These are phyloP conservation scores for Fusarium redolens DNA, from an alignment of 2,329 filamentous ascomycete species.

Conservation along the genomic window DNA sequence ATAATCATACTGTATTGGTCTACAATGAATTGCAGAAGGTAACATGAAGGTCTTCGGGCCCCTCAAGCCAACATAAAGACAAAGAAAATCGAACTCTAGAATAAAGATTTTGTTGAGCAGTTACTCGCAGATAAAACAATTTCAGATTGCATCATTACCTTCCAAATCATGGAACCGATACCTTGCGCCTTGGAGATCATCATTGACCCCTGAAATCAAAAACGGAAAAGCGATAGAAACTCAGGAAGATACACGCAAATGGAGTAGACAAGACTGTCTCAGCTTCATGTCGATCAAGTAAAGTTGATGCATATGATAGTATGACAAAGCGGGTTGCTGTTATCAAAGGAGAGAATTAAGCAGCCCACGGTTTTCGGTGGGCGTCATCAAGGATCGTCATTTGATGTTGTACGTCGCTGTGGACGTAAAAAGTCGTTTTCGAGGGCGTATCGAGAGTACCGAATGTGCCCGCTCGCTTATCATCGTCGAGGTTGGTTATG, in stretches of 20 bases:
- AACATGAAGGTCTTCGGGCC: not conserved
- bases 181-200: not conserved
- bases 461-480: too few relatives aligned
- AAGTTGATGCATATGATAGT: not conserved
- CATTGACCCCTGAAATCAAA: not conserved
- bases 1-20: not conserved
- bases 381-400: not conserved
- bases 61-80: not conserved
- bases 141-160: not conserved
- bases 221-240: not conserved
- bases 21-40: not conserved
- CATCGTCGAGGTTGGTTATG: not conserved
- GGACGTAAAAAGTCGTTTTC: not conserved
- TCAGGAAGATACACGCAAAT: not conserved
- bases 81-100: slow-evolving; percentile 3
- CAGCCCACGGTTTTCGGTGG: not conserved
- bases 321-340: not conserved
- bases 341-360: not conserved
- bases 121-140: not conserved
- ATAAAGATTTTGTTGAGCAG: not conserved
- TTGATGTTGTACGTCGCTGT: not conserved
- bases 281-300: not conserved
- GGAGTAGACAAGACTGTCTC: not conserved
- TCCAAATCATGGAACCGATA: not conserved
- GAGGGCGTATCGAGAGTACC: not conserved